Conservation (phyloP, 2,329 filamentous ascomycete genomes). For the Venturia asperata region DNA sequence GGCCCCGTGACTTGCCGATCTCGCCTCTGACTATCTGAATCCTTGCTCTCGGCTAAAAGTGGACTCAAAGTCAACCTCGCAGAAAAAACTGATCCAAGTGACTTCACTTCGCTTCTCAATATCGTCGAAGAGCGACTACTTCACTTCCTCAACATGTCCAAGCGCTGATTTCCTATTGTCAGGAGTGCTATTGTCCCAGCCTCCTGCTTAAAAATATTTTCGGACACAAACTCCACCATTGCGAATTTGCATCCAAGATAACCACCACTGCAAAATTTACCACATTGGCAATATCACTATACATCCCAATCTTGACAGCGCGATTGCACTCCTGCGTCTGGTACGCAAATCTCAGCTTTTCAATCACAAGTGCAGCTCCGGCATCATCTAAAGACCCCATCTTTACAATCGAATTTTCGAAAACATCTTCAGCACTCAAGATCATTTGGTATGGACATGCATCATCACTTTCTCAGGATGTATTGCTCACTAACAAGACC, state of each 20-base stretch:
- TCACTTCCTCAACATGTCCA: conserved; percentile 2
- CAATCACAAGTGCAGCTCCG: not conserved
- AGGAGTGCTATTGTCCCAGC: conserved; percentile 13
- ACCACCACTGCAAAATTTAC: not conserved
- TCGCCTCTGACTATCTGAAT: not conserved
- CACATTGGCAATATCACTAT: not conserved
- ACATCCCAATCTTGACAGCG: not conserved
- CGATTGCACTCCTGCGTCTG: not conserved
- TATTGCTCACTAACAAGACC: conserved; percentile 7
- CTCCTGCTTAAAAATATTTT: not conserved
- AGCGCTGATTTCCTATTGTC: conserved; percentile 10
- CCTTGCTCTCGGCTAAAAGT: conserved; percentile 7
- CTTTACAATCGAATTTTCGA: not conserved
- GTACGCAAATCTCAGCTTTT: not conserved
- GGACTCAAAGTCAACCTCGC: not conserved
- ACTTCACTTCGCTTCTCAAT: not conserved
- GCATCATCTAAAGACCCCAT: not conserved
- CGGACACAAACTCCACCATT: not conserved
- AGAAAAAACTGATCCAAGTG: not conserved
- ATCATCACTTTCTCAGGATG: not conserved
- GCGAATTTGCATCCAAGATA: not conserved
- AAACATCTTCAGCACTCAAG: not conserved
- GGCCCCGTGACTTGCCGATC: not conserved
- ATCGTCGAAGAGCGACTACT: not conserved
- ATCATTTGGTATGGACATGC: not conserved